Base-by-base conservation (phyloP, 148 eudicot species). In the Chenopodium quinoa region DNA sequence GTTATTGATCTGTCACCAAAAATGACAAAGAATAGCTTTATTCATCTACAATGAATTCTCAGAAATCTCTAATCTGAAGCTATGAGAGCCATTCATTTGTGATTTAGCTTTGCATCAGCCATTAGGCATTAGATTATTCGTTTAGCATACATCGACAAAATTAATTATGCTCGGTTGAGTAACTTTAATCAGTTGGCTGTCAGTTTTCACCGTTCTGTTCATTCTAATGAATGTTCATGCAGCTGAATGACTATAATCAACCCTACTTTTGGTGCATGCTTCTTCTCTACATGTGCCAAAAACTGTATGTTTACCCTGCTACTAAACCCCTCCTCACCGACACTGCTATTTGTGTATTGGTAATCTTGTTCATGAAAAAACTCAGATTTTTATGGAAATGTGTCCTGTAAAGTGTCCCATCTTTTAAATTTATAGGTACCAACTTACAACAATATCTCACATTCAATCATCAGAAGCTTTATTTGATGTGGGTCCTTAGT, bases 391-490 rank as follows among this genome's bases (percentile, higher is more conserved):
- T 71, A 71, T 40, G 52, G 25, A 71, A 71, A 9, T 40, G 4
- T 71, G 50, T 71, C 74, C 50, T 37, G 25, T 19, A 71, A 71
- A 71, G 74, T 40, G 50, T 10, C 48, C 50, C 50, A 37, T 71
- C 50, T 71, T 40, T 40, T 71, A 40, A 71, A 40, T 48, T 20
- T 71, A 23, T 40, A 40, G 20, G 50, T 32, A 37, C 74, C 74
- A 40, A 71, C 25, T 20, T 71, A 34, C 48, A 70, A 70, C 73
- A 70, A n/a, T 68, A 27, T 34, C 10, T 70, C 48, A 37, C 73
- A 70, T 71, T 71, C 17, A 71, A 71, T 37, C 74, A 71, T 71
- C 9, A 20, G 73, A 40, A 71, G 48, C 50, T 37, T 37, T 71
- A 71, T 71, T 71, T 0, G 2, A 8, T 37, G 74, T 71, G 50